phyloP scores from a whole-genome alignment of 2,329 filamentous ascomycete genomes.

The Pseudogymnoascus sp. region DNA sequence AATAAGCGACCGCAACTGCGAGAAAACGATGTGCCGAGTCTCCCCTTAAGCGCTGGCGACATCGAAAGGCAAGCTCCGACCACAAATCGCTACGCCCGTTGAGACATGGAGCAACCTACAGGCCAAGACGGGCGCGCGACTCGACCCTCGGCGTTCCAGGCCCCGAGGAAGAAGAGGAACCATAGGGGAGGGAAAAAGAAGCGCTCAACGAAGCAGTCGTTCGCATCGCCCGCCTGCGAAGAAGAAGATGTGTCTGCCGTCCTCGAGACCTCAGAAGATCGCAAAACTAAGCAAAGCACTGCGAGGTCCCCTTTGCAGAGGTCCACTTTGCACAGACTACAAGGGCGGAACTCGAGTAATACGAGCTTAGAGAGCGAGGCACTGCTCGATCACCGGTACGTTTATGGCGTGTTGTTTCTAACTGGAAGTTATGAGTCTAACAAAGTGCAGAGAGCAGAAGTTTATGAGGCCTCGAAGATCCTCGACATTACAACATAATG shows the following conservation, averaged over 20 bases:
- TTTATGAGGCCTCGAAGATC: slow-evolving; percentile 59
- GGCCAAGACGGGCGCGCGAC: background rate
- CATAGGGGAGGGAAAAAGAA: slow-evolving; percentile 75
- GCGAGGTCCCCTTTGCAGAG: slow-evolving; percentile 39
- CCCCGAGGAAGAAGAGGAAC: slow-evolving; percentile 56
- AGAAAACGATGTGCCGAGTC: background rate
- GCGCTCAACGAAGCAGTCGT: slow-evolving; percentile 70
- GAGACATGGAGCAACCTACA: background rate
- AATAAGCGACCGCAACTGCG: background rate
- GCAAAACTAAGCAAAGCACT: slow-evolving; percentile 31
- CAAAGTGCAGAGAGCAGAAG: slow-evolving; percentile 31
- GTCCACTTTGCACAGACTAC: slow-evolving; percentile 30
- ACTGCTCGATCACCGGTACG: slow-evolving; percentile 77
- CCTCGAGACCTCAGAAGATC: slow-evolving; percentile 29
- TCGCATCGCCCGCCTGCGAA: slow-evolving; percentile 55
- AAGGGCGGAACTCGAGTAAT: slow-evolving; percentile 60
- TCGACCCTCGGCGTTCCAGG: background rate
- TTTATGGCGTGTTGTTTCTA: background rate
- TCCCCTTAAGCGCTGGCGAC: background rate
- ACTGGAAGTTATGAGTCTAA: slow-evolving; percentile 16
- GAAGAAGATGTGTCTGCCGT: slow-evolving; percentile 44
- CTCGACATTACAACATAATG: slow-evolving; percentile 39
- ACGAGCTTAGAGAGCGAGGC: slow-evolving; percentile 87
- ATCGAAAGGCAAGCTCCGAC: background rate
- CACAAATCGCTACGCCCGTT: background rate